These are phyloP conservation scores for Talaromyces liani DNA, from an alignment of 495 filamentous ascomycete genomes.

Conservation along the genomic window DNA sequence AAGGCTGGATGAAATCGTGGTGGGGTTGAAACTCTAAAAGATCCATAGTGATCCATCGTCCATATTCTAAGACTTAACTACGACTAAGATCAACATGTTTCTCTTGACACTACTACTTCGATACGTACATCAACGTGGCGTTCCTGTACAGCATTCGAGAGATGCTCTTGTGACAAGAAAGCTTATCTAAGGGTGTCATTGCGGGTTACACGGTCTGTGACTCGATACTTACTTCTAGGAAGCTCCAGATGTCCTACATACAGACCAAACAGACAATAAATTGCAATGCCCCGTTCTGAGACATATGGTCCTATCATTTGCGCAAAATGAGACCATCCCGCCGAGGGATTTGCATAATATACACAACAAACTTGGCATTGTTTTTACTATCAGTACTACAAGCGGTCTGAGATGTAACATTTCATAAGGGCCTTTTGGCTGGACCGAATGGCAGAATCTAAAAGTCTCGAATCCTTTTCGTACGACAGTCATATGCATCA, in stretches of 20 bases:
- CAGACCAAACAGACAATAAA: neutral
- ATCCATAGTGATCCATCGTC: neutral
- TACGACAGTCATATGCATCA: neutral
- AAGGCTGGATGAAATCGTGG: neutral
- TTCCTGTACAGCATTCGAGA: neutral
- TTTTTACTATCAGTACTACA: neutral
- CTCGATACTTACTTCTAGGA: neutral
- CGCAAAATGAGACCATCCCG: neutral
- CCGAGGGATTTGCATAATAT: neutral
- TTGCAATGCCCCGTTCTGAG: neutral
- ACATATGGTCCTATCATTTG: neutral
- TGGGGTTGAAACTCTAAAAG: neutral
- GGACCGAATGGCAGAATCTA: neutral
- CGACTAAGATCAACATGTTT: neutral
- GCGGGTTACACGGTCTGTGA: neutral
- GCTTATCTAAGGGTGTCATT: neutral
- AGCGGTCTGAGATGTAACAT: neutral
- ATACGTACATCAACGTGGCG: neutral
- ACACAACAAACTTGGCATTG: no score
- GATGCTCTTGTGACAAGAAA: neutral
- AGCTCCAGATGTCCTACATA: neutral
- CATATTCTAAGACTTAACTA: no score
- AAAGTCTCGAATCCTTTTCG: neutral
- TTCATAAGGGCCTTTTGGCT: neutral
- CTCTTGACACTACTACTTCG: neutral